Percentiles rank a stretch among this genome's conserved stretches.
These are phyloP conservation scores for Pecoramyces ruminantium DNA, from an alignment of 192 early-diverging fungal species.

Conservation along the genomic window DNA sequence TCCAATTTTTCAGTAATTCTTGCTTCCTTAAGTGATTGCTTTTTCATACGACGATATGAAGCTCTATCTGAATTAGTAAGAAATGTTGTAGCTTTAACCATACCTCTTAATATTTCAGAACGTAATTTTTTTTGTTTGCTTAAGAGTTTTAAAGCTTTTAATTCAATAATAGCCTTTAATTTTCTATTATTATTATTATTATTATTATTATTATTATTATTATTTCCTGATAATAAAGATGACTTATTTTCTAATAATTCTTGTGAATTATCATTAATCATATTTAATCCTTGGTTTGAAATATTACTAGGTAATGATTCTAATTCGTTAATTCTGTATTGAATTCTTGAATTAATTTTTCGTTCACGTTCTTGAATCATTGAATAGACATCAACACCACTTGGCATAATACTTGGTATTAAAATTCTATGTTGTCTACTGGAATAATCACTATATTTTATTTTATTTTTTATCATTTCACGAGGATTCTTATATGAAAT, in stretches of 20 bases:
- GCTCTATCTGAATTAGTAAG: slow-evolving; percentile 62
- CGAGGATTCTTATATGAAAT: neutral
- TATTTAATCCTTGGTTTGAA: slow-evolving; percentile 27
- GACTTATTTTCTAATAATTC: neutral
- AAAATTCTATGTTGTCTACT: slow-evolving; percentile 36
- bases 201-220: slow-evolving; percentile 8
- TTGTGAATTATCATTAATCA: neutral
- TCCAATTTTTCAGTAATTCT: slow-evolving; percentile 79
- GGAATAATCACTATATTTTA: neutral
- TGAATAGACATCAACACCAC: slow-evolving; percentile 63
- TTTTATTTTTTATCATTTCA: neutral
- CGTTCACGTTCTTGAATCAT: slow-evolving; percentile 64
- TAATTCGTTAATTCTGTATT: slow-evolving; percentile 64
- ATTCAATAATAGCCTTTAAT: slow-evolving; percentile 66
- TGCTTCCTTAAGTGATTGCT: slow-evolving; percentile 65
- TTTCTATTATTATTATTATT: slow-evolving; percentile 32
- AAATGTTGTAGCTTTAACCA: slow-evolving; percentile 56
- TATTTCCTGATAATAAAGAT: neutral
- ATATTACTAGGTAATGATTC: slow-evolving; percentile 48
- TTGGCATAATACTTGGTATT: slow-evolving; percentile 52
- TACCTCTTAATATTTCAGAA: slow-evolving; percentile 52
- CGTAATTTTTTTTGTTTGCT: slow-evolving; percentile 61
- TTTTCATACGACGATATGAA: slow-evolving; percentile 63
- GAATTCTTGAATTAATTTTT: slow-evolving; percentile 45
- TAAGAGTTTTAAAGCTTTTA: slow-evolving; percentile 65